Conservation (phyloP, 306 rosid genomes). For the Glycine latifolia region DNA sequence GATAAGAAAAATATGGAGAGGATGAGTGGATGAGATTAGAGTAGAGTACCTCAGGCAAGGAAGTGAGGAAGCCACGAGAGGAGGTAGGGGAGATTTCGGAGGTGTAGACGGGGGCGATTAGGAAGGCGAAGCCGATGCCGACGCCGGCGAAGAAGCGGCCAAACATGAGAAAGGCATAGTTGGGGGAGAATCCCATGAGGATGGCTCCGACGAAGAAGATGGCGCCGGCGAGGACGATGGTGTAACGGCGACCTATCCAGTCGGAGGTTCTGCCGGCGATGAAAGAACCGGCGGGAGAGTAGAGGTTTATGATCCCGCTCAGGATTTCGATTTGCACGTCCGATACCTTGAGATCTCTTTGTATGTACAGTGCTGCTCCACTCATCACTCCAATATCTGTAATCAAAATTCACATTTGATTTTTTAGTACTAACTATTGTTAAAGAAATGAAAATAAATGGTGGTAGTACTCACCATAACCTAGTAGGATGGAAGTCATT, state of each 20-base stretch:
- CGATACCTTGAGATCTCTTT: conserved; percentile 57
- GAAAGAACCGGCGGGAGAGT: conserved; percentile 67
- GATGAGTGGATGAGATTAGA: too few relatives aligned
- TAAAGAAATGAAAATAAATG: too few relatives aligned
- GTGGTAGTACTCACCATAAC: conserved; percentile 58
- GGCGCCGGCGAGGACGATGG: conserved; percentile 63
- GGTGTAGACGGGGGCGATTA: conserved; percentile 79
- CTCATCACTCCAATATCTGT: conserved; percentile 91
- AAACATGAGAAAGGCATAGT: conserved; percentile 82
- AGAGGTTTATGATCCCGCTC: conserved; percentile 65
- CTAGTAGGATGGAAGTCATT: conserved; percentile 77
- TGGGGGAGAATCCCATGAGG: conserved; percentile 83
- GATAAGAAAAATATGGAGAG: too few relatives aligned
- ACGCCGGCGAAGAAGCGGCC: conserved; percentile 83
- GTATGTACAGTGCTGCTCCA: conserved; percentile 67
- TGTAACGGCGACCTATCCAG: conserved; percentile 87
- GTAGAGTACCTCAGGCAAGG: conserved; percentile 67
- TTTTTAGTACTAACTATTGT: too few relatives aligned
- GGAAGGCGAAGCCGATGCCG: conserved; percentile 76
- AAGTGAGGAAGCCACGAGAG: conserved; percentile 80
- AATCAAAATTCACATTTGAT: too few relatives aligned
- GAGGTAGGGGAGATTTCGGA: conserved; percentile 82
- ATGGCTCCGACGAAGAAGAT: conserved; percentile 77
- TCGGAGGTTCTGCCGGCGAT: conserved; percentile 80
- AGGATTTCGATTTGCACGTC: conserved; percentile 65